These are phyloP conservation scores for Apiospora phragmitis DNA, from an alignment of 2,329 filamentous ascomycete genomes.

Conservation along the genomic window DNA sequence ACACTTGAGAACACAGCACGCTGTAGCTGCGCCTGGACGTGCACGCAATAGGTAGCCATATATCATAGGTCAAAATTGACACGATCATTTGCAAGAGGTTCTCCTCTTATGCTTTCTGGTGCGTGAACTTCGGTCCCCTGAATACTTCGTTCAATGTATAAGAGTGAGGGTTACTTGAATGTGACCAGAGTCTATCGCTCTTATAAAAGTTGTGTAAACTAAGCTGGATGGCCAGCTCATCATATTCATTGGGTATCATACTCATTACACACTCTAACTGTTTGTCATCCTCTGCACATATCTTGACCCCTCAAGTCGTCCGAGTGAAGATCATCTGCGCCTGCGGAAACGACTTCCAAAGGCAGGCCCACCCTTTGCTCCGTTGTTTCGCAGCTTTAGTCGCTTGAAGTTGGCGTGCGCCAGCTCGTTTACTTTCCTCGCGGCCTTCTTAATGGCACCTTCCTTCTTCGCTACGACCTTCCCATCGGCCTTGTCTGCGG, in stretches of 20 bases:
- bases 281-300: neutral
- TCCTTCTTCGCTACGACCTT: constrained; percentile 36
- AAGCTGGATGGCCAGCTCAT: neutral
- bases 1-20: neutral
- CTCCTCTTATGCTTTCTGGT: too few relatives aligned
- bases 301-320: neutral
- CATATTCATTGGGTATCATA: constrained; percentile 6
- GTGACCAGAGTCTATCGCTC: neutral
- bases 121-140: too few relatives aligned
- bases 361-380: constrained; percentile 61
- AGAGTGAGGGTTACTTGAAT: too few relatives aligned
- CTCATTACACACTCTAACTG: neutral
- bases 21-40: neutral
- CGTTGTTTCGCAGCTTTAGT: constrained; percentile 62
- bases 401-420: constrained; percentile 68
- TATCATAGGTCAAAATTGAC: neutral
- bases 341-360: constrained; percentile 60
- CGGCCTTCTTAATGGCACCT: constrained; percentile 50
- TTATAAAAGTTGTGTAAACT: too few relatives aligned
- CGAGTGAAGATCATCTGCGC: constrained; percentile 33
- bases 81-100: neutral
- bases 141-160: too few relatives aligned
- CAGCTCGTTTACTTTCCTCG: constrained; percentile 62
- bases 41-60: neutral
- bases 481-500: constrained; percentile 19